Base-by-base conservation (phyloP, 768 basidiomycete genomes). In the Holtermanniella nyarrowii region DNA sequence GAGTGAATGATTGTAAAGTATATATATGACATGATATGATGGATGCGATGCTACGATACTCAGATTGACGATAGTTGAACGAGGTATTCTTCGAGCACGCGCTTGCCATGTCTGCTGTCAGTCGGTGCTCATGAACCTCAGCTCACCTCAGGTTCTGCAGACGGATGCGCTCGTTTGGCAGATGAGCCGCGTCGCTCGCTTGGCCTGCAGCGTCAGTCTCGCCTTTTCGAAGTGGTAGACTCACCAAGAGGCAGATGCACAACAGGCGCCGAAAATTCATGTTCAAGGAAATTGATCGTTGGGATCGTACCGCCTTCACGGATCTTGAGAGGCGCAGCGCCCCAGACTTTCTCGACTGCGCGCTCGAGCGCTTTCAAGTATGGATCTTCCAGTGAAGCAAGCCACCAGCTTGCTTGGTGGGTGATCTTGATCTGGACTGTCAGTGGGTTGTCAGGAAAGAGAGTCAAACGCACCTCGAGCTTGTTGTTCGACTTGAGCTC, bases 301-400 rank as follows among this genome's bases (percentile, higher is more conserved):
- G 95, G 95, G 48, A 96, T 89, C 4, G 88, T 88, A 31, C 91
- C 91, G 67, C 91, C 91, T 76, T 95, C 91, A 40, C 91, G 79
- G 46, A 95, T 91, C 22, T 86, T 80, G 55, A 95, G 70, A 3
- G 93, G 93, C 53, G 82, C 78, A 41, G 82, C 75, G 3, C 82
- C 82, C 93, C 93, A 99, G 61, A 91, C 88, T 42, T 86, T 82
- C 45, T 77, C 75, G 0, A 99, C 82, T 20, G 88, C 85, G 37
- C 76, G 74, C 66, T 93, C 88, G 46, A 99, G 77, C 0, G 86
- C 82, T 57, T 82, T 79, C 75, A 91, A 93, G 82, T 86, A 95
- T 3, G 78, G 78, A 53, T 84, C 83, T 49, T 87, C 80, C 39
- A 93, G 77, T 49, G 85, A 81, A 0, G 91, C 89, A 1, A 99